Percentiles rank a stretch among this genome's conserved stretches.
Evolutionary conservation across 805 yeast species (phyloP).

Genomic region (Candida andamanensis): DNA sequence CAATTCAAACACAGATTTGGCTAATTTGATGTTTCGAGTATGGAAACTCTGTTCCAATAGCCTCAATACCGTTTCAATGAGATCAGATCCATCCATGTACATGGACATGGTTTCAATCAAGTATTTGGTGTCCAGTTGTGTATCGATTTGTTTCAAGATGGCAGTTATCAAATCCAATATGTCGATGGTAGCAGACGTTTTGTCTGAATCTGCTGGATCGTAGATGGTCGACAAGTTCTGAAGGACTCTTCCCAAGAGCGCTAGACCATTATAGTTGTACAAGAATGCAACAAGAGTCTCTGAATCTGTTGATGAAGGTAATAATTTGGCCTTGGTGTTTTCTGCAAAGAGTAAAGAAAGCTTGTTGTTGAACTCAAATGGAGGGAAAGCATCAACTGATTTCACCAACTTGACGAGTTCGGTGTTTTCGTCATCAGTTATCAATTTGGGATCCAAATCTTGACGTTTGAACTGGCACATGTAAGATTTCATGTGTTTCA

Average conservation of each 20-base stretch:
- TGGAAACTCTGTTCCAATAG: conserved; percentile 67
- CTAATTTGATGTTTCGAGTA: conserved; percentile 43
- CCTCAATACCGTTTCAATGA: conserved; percentile 56
- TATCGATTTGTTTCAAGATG: conserved; percentile 31
- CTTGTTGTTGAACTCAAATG: conserved; percentile 46
- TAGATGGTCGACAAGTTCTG: conserved; percentile 52
- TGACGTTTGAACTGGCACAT: conserved; percentile 43
- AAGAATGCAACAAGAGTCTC: conserved; percentile 57
- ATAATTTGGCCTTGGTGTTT: conserved; percentile 66
- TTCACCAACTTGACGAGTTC: conserved; percentile 49
- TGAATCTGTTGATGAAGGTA: conserved; percentile 42
- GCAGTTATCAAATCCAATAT: conserved; percentile 48
- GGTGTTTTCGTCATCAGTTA: conserved; percentile 44
- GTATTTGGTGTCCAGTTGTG: conserved; percentile 16
- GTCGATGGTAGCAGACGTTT: conserved; percentile 37
- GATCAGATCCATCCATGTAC: conserved; percentile 52
- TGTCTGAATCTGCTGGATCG: conserved; percentile 32
- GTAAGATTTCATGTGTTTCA: conserved; percentile 56
- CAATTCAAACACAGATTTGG: conserved; percentile 45
- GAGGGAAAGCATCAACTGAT: conserved; percentile 49
- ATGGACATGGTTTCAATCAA: conserved; percentile 39
- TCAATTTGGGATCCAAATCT: conserved; percentile 24
- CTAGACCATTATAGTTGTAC: conserved; percentile 81
- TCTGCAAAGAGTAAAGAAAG: conserved; percentile 37
- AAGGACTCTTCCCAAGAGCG: conserved; percentile 70